phyloP scores from a whole-genome alignment of 2,329 filamentous ascomycete genomes.

The Phyllosticta citrichinensis region DNA sequence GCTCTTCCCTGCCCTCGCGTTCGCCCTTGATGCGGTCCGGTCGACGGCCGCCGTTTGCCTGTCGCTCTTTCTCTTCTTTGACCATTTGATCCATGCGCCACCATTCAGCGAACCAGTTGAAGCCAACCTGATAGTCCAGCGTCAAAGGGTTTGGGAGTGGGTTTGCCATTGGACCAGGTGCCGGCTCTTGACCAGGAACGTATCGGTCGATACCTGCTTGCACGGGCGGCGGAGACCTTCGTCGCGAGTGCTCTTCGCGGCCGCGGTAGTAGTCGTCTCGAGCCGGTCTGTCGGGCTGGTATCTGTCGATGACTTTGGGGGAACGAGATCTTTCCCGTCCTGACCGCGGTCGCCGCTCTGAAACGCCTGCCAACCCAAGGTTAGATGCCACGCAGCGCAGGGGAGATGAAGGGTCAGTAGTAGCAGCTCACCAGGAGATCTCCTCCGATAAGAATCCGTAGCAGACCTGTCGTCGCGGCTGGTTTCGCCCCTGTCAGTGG shows the following conservation, averaged over 20 bases:
- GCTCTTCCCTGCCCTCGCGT: constrained; percentile 60
- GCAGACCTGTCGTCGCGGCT: constrained; percentile 43
- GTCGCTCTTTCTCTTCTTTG: constrained; percentile 69
- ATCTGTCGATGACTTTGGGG: constrained; percentile 61
- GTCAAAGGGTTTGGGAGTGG: constrained; percentile 62
- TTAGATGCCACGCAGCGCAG: not conserved
- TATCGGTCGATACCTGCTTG: constrained; percentile 74
- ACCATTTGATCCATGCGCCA: constrained; percentile 75
- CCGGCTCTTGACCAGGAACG: constrained; percentile 60
- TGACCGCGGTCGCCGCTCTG: constrained; percentile 15
- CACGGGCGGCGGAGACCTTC: constrained; percentile 47
- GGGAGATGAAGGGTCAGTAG: not conserved
- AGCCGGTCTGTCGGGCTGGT: constrained; percentile 56
- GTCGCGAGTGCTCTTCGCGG: constrained; percentile 52
- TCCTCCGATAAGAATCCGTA: constrained; percentile 39
- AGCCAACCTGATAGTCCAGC: constrained; percentile 70
- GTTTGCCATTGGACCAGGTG: constrained; percentile 47
- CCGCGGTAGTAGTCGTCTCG: constrained; percentile 59
- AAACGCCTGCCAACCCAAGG: not conserved
- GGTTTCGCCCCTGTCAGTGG: constrained; percentile 13
- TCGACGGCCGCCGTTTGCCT: constrained; percentile 57
- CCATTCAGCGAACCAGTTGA: constrained; percentile 80
- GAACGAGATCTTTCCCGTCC: constrained; percentile 55
- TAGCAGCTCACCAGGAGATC: constrained; percentile 54
- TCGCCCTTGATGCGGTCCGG: constrained; percentile 46